phyloP scores from a whole-genome alignment of 2,329 filamentous ascomycete genomes.

The Claviceps maximensis region DNA sequence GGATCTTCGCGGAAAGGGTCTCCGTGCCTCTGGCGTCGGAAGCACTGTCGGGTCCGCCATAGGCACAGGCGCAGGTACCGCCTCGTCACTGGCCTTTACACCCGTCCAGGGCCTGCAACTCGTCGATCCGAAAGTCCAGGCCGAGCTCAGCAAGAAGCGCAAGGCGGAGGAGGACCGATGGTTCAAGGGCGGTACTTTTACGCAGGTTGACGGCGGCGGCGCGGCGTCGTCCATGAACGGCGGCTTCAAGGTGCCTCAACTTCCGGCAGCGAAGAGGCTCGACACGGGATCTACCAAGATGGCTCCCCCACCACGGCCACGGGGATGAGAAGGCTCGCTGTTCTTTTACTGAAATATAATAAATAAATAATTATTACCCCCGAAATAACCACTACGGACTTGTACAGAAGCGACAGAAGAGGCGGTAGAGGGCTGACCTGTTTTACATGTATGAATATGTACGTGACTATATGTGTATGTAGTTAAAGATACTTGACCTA shows the following conservation, averaged over 20 bases:
- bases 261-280: conserved; percentile 62
- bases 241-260: conserved; percentile 70
- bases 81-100: conserved; percentile 82
- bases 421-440: not conserved
- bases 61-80: conserved; percentile 70
- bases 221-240: conserved; percentile 28
- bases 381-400: no score
- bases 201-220: conserved; percentile 51
- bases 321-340: not conserved
- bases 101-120: conserved; percentile 90
- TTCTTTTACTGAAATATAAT: no score
- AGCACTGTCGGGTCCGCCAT: conserved; percentile 44
- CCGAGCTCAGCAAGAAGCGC: conserved; percentile 76
- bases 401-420: not conserved
- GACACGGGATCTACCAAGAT: conserved; percentile 23
- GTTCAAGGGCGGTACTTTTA: conserved; percentile 97
- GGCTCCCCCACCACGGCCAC: conserved; percentile 19
- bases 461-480: no score
- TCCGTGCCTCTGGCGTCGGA: conserved; percentile 73
- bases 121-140: conserved; percentile 82
- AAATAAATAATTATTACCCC: no score
- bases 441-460: no score
- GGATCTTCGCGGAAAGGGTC: conserved; percentile 63
- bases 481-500: no score
- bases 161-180: conserved; percentile 91